phyloP scores from a whole-genome alignment of 2,329 filamentous ascomycete species.

The Ilyonectria destructans region DNA sequence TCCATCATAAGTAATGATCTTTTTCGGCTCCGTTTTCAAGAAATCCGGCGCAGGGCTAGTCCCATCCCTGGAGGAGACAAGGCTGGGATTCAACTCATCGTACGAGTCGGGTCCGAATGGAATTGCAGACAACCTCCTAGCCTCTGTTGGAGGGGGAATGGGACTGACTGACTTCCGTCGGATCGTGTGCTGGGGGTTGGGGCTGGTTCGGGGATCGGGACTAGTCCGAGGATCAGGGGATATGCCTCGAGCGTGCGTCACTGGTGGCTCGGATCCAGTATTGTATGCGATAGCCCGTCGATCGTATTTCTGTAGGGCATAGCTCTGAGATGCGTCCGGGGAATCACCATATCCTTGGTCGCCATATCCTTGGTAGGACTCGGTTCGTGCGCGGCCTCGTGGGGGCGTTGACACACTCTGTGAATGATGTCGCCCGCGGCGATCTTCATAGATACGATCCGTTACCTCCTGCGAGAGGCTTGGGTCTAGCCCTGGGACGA shows the following conservation, averaged over 20 bases:
- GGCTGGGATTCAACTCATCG: constrained; percentile 77
- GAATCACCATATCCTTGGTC: constrained; percentile 47
- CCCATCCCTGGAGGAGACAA: constrained; percentile 54
- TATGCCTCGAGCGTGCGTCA: constrained; percentile 48
- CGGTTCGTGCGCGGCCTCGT: constrained; percentile 56
- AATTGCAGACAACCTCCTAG: constrained; percentile 71
- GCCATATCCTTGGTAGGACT: constrained; percentile 47
- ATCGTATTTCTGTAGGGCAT: constrained; percentile 62
- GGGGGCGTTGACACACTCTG: constrained; percentile 59
- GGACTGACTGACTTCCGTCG: constrained; percentile 84
- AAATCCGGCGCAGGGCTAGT: constrained; percentile 56
- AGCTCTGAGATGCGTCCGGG: constrained; percentile 50
- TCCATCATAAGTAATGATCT: constrained; percentile 84
- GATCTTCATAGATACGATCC: constrained; percentile 72
- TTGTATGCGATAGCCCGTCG: constrained; percentile 60
- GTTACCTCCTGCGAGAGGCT: constrained; percentile 70
- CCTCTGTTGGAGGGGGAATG: constrained; percentile 68
- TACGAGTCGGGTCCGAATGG: constrained; percentile 86
- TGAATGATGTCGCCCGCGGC: constrained; percentile 63
- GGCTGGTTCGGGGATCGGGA: constrained; percentile 56
- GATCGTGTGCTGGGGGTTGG: constrained; percentile 68
- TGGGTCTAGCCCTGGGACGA: constrained; percentile 75
- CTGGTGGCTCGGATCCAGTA: constrained; percentile 50
- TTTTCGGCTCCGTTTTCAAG: constrained; percentile 70
- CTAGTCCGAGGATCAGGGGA: constrained; percentile 59